phyloP scores from a whole-genome alignment of 371 early-diverging fungal genomes.

The Saksenaea vasiformis region DNA sequence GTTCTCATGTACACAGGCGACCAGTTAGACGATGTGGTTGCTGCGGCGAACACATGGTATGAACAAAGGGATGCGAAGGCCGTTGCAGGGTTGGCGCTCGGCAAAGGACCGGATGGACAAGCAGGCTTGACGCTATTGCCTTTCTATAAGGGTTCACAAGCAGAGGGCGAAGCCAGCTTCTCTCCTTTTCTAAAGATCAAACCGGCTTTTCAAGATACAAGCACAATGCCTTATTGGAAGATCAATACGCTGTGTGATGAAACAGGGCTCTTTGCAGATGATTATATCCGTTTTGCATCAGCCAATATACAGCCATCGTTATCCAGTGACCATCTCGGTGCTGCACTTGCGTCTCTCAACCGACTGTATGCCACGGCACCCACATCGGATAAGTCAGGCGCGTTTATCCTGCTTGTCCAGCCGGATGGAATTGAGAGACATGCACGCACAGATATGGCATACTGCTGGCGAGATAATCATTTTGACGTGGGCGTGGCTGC shows the following conservation, averaged over 20 bases:
- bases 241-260: constrained; percentile 24
- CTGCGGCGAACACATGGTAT: constrained; percentile 33
- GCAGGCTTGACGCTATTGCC: constrained; percentile 21
- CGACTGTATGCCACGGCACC: constrained; percentile 16
- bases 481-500: constrained; percentile 32
- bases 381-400: constrained; percentile 17
- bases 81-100: constrained; percentile 22
- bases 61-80: constrained; percentile 24
- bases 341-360: constrained; percentile 13
- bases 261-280: constrained; percentile 8
- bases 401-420: constrained; percentile 21
- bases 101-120: constrained; percentile 20
- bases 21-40: constrained; percentile 20
- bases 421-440: constrained; percentile 24
- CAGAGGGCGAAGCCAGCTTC: constrained; percentile 21
- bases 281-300: constrained; percentile 27
- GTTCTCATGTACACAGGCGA: constrained; percentile 17
- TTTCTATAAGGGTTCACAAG: constrained; percentile 26
- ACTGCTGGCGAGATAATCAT: constrained; percentile 29
- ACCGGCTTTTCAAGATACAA: constrained; percentile 6
- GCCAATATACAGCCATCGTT: constrained; percentile 23
- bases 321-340: constrained; percentile 17
- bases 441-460: constrained; percentile 24
- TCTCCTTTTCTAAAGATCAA: constrained; percentile 18
- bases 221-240: constrained; percentile 28